phyloP scores from a whole-genome alignment of 148 eudicot genomes.

The Spergularia bocconei region DNA sequence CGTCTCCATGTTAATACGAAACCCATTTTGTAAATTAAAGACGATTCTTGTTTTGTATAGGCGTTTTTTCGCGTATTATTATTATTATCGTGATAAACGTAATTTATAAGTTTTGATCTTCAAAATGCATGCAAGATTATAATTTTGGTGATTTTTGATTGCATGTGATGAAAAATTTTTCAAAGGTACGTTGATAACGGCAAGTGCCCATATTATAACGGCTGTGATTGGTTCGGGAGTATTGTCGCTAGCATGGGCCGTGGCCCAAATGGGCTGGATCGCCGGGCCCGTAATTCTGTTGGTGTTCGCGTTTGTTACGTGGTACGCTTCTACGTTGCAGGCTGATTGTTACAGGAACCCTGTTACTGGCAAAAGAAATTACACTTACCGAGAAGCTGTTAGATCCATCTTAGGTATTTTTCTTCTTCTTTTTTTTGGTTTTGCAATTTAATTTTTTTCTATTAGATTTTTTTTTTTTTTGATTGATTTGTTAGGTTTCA shows the following conservation, averaged over 20 bases:
- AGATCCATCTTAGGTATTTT: slow-evolving; percentile 43
- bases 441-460: not conserved
- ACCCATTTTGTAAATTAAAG: no score
- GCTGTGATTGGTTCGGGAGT: slow-evolving; percentile 66
- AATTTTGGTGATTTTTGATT: not conserved
- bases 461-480: not conserved
- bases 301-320: slow-evolving; percentile 40
- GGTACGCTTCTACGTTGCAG: slow-evolving; percentile 44
- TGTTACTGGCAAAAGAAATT: slow-evolving; percentile 39
- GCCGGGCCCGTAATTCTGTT: slow-evolving; percentile 43
- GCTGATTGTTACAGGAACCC: slow-evolving; percentile 53
- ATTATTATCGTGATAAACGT: not conserved
- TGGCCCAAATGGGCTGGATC: slow-evolving; percentile 71
- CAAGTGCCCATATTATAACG: slow-evolving; percentile 63
- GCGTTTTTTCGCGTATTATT: not conserved
- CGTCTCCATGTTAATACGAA: not conserved
- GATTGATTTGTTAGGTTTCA: no score
- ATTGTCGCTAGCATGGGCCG: slow-evolving; percentile 61
- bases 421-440: no score
- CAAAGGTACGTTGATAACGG: slow-evolving; percentile 48
- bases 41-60: no score
- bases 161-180: not conserved
- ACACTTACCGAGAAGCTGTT: slow-evolving; percentile 47
- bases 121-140: no score
- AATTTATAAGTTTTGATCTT: not conserved